Percentiles rank a stretch among this genome's conserved stretches.
These are phyloP conservation scores for Phialophora tarda DNA, from an alignment of 2,329 filamentous ascomycete genomes.

Conservation along the genomic window DNA sequence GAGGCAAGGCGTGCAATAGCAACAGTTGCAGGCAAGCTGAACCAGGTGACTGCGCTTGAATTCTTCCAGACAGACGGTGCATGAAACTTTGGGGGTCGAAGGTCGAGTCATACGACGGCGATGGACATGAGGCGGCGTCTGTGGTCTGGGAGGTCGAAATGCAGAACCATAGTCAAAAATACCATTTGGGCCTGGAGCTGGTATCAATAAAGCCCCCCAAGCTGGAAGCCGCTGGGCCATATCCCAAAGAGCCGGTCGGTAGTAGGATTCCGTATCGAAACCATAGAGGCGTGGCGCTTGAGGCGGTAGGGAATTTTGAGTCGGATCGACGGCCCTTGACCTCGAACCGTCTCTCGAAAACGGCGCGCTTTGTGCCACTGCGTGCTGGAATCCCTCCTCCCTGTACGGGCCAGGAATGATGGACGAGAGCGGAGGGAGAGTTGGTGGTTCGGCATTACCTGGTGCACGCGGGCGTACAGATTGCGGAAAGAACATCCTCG, in stretches of 20 bases:
- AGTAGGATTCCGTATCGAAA: background rate
- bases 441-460: background rate
- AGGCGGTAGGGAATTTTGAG: background rate
- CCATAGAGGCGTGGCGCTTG: background rate
- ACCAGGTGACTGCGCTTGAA: slow-evolving; percentile 15
- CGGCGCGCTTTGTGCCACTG: background rate
- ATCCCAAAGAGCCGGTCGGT: background rate
- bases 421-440: background rate
- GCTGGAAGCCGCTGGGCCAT: background rate
- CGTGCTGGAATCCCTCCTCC: background rate
- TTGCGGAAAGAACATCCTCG: background rate
- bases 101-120: background rate
- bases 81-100: slow-evolving; percentile 14
- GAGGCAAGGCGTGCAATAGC: slow-evolving; percentile 32
- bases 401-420: background rate
- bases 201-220: background rate
- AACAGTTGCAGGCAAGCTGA: slow-evolving; percentile 26
- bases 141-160: background rate
- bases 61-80: slow-evolving; percentile 29
- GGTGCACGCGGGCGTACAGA: background rate
- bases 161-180: background rate
- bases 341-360: background rate
- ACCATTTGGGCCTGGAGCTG: background rate
- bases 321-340: background rate
- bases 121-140: background rate